Base-by-base conservation (phyloP, 805 yeast species). In the Candida sithepensis region DNA sequence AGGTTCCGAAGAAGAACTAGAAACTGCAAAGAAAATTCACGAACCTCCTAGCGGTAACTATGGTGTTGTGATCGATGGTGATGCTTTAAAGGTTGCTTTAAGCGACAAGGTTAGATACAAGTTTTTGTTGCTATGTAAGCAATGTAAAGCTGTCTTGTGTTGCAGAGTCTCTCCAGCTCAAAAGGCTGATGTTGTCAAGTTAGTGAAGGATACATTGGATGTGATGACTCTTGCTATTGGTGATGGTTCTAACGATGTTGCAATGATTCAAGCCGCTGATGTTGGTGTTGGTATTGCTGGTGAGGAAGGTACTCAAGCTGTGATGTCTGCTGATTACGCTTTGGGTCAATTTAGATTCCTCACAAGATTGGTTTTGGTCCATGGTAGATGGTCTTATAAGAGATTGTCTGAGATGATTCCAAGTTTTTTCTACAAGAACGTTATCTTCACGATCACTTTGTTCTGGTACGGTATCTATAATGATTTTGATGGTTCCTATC, bases 251-350 rank as follows among this genome's bases (percentile, higher is more conserved):
- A 87, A 87, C 63, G 96, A 87, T 69, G 96, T 87, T 52, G 91
- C 95, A 12, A 87, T 87, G 96, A 87, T 87, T 55, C 96, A 87
- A 65, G 82, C 90, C 24, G 94, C 95, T 1, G 84, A 87, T 67
- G 84, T 87, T 41, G 96, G 96, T 59, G 86, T 87, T 47, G 96
- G 96, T 69, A 87, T 87, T 61, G 91, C 91, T 3, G 96, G 96
- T 68, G 94, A 87, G 70, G 96, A 87, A 71, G 96, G 96, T 61
- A 72, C 94, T 51, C 94, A 86, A 66, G 94, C 94, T 18, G 94
- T 79, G 4, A 87, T 87, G 95, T 83, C 90, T 22, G 83, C 92
- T 1, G 96, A 87, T 69, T 87, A 85, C 66, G 96, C 92, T 19
- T 69, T 87, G 59, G 94, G 92, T 21, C 96, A 87, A 63, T 87